Conservation (phyloP, 73 alveolate genomes). For the Uronychia setigera region DNA sequence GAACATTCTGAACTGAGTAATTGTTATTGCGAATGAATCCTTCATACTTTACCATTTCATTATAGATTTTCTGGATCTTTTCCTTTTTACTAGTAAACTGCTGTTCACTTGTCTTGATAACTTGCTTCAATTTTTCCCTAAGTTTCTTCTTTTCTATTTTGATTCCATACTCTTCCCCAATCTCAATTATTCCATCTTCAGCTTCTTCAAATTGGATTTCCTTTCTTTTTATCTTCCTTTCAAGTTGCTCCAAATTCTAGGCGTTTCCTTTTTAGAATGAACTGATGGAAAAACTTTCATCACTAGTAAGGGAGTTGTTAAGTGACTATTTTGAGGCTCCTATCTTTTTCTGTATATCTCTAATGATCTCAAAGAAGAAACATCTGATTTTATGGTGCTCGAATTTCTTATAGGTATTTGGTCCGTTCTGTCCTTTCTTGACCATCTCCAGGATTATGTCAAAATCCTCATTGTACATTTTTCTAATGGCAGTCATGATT, state of each 20-base stretch:
- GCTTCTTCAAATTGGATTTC: not conserved
- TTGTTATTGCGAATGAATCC: no score
- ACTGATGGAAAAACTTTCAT: not conserved
- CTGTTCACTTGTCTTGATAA: not conserved
- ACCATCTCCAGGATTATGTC: not conserved
- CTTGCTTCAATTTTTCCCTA: not conserved
- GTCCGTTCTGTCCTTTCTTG: not conserved
- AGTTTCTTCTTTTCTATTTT: not conserved
- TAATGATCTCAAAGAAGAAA: not conserved
- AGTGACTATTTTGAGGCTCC: no score
- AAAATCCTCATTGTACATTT: not conserved
- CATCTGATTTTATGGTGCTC: not conserved
- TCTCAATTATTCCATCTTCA: not conserved
- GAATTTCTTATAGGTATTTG: not conserved
- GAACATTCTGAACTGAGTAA: no score
- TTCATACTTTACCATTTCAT: no score
- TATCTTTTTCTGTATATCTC: not conserved
- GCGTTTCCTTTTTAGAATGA: not conserved
- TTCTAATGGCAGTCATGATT: not conserved
- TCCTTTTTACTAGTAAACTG: no score
- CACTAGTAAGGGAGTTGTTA: no score
- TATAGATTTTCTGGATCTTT: no score
- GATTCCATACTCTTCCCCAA: not conserved
- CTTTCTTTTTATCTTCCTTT: not conserved
- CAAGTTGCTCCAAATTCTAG: not conserved